phyloP scores from a whole-genome alignment of 768 basidiomycete genomes.

The Sporobolomyces pararoseus region DNA sequence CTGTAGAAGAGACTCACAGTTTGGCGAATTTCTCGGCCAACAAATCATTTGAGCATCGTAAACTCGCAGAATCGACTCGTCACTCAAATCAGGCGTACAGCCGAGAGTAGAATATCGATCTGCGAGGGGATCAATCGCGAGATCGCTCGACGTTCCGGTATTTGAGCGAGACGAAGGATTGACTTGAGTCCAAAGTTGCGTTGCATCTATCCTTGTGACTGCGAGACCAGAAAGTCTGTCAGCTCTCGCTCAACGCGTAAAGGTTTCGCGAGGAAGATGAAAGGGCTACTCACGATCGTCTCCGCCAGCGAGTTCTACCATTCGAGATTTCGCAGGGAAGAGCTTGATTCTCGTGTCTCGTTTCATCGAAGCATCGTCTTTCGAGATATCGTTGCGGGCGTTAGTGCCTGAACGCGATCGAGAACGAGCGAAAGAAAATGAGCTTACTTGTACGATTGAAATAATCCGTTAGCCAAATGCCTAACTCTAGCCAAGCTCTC shows the following conservation, averaged over 20 bases:
- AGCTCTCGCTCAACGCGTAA: too few species aligned
- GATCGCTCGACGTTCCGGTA: not conserved
- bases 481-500: slow-evolving; percentile 33
- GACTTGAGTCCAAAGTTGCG: not conserved
- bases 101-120: slow-evolving; percentile 20
- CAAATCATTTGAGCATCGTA: not conserved
- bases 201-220: not conserved
- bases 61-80: slow-evolving; percentile 8
- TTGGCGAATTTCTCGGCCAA: not conserved
- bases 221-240: not conserved
- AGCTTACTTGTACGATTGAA: not conserved
- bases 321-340: not conserved
- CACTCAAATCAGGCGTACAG: slow-evolving; percentile 24
- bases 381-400: not conserved
- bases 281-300: slow-evolving; percentile 15
- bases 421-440: not conserved
- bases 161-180: not conserved
- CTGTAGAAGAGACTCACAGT: slow-evolving; percentile 5
- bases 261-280: too few species aligned
- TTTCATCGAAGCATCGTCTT: not conserved
- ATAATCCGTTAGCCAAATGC: slow-evolving; percentile 17
- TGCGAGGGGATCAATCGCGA: slow-evolving; percentile 14
- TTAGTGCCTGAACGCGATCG: not conserved
- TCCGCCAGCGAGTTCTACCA: slow-evolving; percentile 5
- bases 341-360: slow-evolving; percentile 9